Evolutionary conservation across 1,284 basidiomycete genomes (phyloP).

Genomic region (Ustilago tritici): DNA sequence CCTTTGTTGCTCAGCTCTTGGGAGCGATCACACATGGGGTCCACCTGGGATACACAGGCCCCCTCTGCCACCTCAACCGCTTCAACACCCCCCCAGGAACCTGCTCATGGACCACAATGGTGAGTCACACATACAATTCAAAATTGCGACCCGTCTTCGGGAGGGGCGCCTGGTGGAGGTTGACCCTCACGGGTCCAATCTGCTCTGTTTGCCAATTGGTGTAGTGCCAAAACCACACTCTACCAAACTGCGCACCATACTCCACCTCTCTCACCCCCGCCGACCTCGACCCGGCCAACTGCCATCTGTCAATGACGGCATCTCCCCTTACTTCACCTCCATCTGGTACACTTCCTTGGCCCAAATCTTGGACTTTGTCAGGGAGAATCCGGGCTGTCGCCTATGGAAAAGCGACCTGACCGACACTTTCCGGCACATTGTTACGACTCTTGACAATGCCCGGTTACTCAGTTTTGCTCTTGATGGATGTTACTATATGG

Average conservation of each 20-base stretch:
- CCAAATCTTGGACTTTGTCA: no score
- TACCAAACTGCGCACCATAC: background rate
- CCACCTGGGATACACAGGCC: background rate
- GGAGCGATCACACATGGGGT: background rate
- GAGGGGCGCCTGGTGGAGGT: background rate
- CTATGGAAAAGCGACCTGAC: no score
- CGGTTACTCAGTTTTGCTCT: no score
- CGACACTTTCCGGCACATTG: no score
- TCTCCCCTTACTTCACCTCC: background rate
- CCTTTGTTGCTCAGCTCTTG: background rate
- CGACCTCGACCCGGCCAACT: background rate
- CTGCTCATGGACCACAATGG: background rate
- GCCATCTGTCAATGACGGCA: background rate
- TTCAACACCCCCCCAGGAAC: background rate
- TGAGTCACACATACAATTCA: background rate
- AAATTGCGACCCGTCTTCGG: background rate
- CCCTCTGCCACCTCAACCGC: background rate
- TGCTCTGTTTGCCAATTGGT: background rate
- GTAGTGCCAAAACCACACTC: background rate
- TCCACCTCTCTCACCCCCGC: background rate
- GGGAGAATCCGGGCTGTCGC: background rate
- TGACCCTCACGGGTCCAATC: background rate
- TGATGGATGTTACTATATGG: no score
- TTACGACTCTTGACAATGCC: no score
- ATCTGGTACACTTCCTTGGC: background rate